These are phyloP conservation scores for Ephemerocybe angulata DNA, from an alignment of 768 basidiomycete species.

Conservation along the genomic window DNA sequence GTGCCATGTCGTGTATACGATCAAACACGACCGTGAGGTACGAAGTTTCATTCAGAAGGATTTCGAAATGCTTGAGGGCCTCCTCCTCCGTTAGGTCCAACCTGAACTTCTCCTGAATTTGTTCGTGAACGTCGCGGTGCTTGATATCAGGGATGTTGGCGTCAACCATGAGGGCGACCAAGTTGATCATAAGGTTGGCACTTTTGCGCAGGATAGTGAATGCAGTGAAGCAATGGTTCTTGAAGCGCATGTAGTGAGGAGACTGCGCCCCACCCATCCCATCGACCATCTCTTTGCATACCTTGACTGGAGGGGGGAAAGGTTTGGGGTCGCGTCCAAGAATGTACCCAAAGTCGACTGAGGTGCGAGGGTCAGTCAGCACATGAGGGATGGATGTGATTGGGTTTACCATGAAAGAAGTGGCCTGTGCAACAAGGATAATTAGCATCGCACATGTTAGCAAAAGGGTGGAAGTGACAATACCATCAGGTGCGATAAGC, in stretches of 20 bases:
- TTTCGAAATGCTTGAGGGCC: conserved; percentile 96
- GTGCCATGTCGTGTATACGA: conserved; percentile 86
- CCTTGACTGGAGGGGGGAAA: conserved; percentile 95
- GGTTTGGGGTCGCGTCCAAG: conserved; percentile 96
- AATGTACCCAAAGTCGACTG: conserved; percentile 98
- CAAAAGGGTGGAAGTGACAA: too few species aligned
- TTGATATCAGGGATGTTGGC: conserved; percentile 98
- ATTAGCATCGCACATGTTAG: neutral
- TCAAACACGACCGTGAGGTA: conserved; percentile 93
- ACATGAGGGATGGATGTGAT: too few species aligned
- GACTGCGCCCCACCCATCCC: conserved; percentile 98
- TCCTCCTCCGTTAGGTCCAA: conserved; percentile 93
- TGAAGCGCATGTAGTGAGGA: conserved; percentile 94
- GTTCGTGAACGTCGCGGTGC: conserved; percentile 78
- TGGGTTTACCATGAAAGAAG: conserved; percentile 92
- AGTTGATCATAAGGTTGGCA: conserved; percentile 93
- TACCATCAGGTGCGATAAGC: conserved; percentile 87
- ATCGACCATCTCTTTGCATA: conserved; percentile 99
- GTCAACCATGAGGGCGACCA: conserved; percentile 96
- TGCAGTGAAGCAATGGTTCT: conserved; percentile 95
- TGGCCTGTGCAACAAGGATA: conserved; percentile 65
- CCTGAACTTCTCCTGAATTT: conserved; percentile 96
- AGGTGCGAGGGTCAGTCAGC: too few species aligned
- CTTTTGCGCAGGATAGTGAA: conserved; percentile 95
- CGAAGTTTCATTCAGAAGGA: conserved; percentile 88